Percentiles rank a stretch among this genome's conserved stretches.
These are phyloP conservation scores for Eucalyptus regnans DNA, from an alignment of 345 rosid species.

Conservation along the genomic window DNA sequence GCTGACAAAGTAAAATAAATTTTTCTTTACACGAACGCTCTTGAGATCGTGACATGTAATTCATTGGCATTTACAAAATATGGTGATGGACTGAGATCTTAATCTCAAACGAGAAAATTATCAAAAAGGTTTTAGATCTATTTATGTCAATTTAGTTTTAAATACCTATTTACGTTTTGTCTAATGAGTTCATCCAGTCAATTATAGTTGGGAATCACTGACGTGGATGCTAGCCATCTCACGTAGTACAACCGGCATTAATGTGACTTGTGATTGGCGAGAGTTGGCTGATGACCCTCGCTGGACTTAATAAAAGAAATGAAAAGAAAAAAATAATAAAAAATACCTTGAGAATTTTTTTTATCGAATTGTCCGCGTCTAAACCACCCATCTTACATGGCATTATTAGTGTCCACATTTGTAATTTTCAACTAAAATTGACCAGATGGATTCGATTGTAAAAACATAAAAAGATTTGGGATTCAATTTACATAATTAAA, in stretches of 20 bases:
- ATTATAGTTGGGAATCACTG: accelerated
- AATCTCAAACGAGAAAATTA: no score
- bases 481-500: not conserved
- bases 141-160: not conserved
- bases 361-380: not conserved
- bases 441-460: not conserved
- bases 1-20: no score
- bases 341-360: not conserved
- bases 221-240: accelerated
- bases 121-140: no score
- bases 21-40: not conserved
- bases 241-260: accelerated
- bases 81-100: not conserved
- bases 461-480: not conserved
- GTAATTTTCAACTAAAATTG: not conserved
- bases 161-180: no score
- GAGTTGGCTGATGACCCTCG: not conserved
- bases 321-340: not conserved
- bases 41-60: not conserved
- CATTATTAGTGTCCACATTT: accelerated
- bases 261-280: not conserved
- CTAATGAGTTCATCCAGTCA: accelerated
- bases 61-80: not conserved
- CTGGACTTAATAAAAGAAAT: not conserved
- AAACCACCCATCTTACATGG: accelerated